phyloP scores from a whole-genome alignment of 257 asterid genomes.

The Solanum chiquidenum region DNA sequence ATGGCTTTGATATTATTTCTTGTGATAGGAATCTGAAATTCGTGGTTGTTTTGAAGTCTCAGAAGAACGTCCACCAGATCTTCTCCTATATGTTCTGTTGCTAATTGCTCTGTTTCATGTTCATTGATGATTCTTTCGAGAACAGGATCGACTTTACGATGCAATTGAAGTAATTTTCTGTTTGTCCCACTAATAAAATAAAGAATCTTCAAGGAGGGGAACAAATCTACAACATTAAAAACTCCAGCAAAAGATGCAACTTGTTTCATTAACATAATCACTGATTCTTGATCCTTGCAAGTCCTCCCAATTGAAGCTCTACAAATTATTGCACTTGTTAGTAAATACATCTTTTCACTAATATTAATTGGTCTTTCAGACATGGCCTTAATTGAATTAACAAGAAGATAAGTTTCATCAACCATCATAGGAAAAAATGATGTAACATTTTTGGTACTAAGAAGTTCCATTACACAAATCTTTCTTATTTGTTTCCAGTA shows the following conservation, averaged over 20 bases:
- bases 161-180: neutral
- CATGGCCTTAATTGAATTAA: neutral
- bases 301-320: conserved; percentile 7
- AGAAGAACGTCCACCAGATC: conserved; percentile 8
- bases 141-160: neutral
- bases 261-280: neutral
- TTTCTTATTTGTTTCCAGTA: conserved; percentile 14
- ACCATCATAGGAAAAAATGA: conserved; percentile 1
- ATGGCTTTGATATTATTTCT: conserved; percentile 13
- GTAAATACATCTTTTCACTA: neutral
- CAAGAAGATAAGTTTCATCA: neutral
- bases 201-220: neutral
- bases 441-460: neutral
- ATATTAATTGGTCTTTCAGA: neutral
- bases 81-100: neutral
- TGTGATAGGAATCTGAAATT: conserved; percentile 5
- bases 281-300: neutral
- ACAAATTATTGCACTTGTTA: neutral
- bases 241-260: conserved; percentile 1
- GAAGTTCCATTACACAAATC: conserved; percentile 1
- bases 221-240: conserved; percentile 3
- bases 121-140: neutral
- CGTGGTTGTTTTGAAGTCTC: neutral
- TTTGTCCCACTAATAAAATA: neutral
- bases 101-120: neutral